These are phyloP conservation scores for Vanrija sp. DNA, from an alignment of 1,284 basidiomycete genomes.

Conservation along the genomic window DNA sequence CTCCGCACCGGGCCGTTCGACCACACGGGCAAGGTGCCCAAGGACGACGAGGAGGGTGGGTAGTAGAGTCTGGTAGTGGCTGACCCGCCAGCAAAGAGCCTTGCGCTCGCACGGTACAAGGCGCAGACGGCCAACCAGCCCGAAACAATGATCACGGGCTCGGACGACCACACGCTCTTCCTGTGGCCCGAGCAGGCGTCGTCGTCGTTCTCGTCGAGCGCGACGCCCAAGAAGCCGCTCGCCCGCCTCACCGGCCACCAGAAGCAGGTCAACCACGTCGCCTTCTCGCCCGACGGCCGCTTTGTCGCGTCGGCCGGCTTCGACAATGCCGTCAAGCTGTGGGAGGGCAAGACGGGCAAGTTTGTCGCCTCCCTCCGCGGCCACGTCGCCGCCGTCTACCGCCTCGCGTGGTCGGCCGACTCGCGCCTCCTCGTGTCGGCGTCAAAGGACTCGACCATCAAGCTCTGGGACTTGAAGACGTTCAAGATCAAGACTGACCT, in stretches of 20 bases:
- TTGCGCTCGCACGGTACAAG: conserved; percentile 72
- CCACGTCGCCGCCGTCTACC: conserved; percentile 90
- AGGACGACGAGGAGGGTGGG: conserved; percentile 72
- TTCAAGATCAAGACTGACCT: conserved; percentile 91
- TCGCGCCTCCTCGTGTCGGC: conserved; percentile 86
- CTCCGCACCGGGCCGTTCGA: conserved; percentile 93
- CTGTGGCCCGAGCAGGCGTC: conserved; percentile 64
- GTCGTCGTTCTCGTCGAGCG: conserved; percentile 55
- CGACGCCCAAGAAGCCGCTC: conserved; percentile 67
- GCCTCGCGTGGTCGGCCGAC: conserved; percentile 92
- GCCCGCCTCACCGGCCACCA: conserved; percentile 91
- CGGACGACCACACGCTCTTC: conserved; percentile 92
- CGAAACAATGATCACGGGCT: conserved; percentile 86
- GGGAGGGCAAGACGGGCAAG: conserved; percentile 91
- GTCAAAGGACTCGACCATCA: conserved; percentile 87
- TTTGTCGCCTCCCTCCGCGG: conserved; percentile 84
- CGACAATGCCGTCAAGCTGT: conserved; percentile 86
- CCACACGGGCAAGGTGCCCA: conserved; percentile 70
- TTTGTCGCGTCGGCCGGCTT: conserved; percentile 88
- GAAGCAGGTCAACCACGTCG: conserved; percentile 90
- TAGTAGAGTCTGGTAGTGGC: conserved; percentile 1
- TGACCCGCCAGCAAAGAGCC: conserved; percentile 58
- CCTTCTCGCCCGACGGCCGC: conserved; percentile 89
- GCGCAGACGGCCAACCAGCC: conserved; percentile 63
- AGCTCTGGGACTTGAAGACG: conserved; percentile 94